Evolutionary conservation across 1,284 basidiomycete species (phyloP).

Genomic region (Marasmius tenuissimus): DNA sequence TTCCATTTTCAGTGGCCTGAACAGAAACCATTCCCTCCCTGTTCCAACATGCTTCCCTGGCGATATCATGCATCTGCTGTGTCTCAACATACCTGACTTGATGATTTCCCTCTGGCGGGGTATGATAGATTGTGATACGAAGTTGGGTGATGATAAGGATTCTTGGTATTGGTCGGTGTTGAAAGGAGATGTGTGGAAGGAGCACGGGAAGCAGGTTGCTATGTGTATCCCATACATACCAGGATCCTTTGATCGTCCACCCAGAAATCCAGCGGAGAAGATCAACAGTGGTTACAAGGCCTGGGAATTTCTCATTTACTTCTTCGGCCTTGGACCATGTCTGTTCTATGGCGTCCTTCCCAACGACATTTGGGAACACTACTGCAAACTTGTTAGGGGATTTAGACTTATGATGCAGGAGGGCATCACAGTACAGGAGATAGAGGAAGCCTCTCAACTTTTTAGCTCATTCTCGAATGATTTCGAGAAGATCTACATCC

Average conservation of each 20-base stretch:
- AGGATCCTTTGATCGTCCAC: constrained; percentile 23
- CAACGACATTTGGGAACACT: constrained; percentile 20
- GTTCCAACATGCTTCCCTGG: constrained; percentile 22
- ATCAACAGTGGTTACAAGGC: constrained; percentile 12
- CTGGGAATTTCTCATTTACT: constrained; percentile 22
- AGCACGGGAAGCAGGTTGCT: constrained; percentile 24
- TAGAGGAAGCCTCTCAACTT: constrained; percentile 7
- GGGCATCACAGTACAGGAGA: constrained; percentile 11
- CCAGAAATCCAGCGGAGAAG: constrained; percentile 22
- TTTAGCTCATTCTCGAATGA: constrained; percentile 20
- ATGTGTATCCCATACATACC: constrained; percentile 17
- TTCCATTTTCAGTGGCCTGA: constrained; percentile 19
- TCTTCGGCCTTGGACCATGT: constrained; percentile 25
- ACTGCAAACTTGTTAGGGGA: constrained; percentile 23
- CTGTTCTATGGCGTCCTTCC: constrained; percentile 28
- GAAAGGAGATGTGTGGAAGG: constrained; percentile 14
- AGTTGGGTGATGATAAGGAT: constrained; percentile 9
- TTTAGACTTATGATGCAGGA: constrained; percentile 23
- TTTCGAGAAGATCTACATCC: constrained; percentile 23
- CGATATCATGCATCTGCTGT: constrained; percentile 34
- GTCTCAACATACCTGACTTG: constrained; percentile 30
- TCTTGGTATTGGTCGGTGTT: constrained; percentile 30
- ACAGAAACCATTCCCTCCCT: neutral
- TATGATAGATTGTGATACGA: constrained; percentile 12
- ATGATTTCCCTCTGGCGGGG: constrained; percentile 28